A percentile compares a stretch with the other conserved stretches of the same genome.
Evolutionary conservation across 495 filamentous ascomycete species (phyloP).

Genomic region (Penicillium chermesinum): DNA sequence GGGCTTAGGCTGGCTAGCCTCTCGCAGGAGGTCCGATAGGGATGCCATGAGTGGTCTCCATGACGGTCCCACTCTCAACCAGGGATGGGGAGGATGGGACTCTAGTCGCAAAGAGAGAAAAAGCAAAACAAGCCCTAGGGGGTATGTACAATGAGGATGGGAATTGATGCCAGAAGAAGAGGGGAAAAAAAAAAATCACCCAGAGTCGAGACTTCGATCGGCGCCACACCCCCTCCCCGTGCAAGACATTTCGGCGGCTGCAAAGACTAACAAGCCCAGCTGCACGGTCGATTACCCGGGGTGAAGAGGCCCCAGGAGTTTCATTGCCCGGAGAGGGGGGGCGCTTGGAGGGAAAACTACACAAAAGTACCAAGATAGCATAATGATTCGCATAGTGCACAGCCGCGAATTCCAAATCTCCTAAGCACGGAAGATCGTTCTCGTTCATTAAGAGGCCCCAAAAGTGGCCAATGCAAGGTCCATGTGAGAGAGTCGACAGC

Average conservation of each 20-base stretch:
- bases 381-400: background rate
- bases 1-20: too few species aligned
- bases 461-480: slow-evolving; percentile 6
- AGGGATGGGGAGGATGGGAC: too few species aligned
- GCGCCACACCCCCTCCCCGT: slow-evolving; percentile 8
- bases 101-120: slow-evolving; percentile 1
- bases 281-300: slow-evolving; percentile 7
- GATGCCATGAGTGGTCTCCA: slow-evolving; percentile 6
- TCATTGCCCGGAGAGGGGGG: too few species aligned
- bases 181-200: background rate
- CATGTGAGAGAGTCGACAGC: background rate
- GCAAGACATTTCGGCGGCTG: slow-evolving; percentile 15
- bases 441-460: too few species aligned
- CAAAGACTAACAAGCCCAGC: background rate
- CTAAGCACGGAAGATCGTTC: too few species aligned
- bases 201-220: slow-evolving; percentile 13
- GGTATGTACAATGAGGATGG: slow-evolving; percentile 11
- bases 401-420: too few species aligned
- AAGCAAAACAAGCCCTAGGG: slow-evolving; percentile 4
- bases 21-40: too few species aligned
- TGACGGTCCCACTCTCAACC: slow-evolving; percentile 13
- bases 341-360: too few species aligned
- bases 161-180: too few species aligned
- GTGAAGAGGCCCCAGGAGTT: background rate
- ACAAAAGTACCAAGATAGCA: too few species aligned